phyloP scores from a whole-genome alignment of 495 filamentous ascomycete species.

The Penicillium salamii region DNA sequence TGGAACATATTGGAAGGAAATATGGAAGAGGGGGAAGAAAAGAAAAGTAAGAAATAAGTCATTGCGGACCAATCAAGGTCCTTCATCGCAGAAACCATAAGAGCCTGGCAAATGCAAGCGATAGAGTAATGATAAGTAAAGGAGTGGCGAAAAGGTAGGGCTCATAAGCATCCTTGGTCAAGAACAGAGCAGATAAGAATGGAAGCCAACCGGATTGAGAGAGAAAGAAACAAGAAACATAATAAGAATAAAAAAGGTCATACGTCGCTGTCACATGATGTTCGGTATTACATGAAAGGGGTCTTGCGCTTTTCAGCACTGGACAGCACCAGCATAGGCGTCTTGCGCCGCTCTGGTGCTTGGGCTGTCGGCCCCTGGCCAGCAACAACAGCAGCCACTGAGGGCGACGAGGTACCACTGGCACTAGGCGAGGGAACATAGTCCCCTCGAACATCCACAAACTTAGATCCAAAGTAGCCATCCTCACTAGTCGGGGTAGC shows the following conservation, averaged over 20 bases:
- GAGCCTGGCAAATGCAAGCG: slow-evolving; percentile 12
- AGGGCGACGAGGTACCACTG: slow-evolving; percentile 34
- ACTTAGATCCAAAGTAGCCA: slow-evolving; percentile 57
- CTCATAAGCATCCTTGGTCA: not conserved
- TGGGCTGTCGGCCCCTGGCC: slow-evolving; percentile 43
- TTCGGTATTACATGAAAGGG: slow-evolving; percentile 52
- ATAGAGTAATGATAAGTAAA: slow-evolving; percentile 14
- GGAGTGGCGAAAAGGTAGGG: slow-evolving; percentile 9
- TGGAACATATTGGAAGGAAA: slow-evolving; percentile 1
- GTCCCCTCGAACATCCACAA: slow-evolving; percentile 46
- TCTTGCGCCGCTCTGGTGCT: slow-evolving; percentile 68
- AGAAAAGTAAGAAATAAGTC: slow-evolving; percentile 18
- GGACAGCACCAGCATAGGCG: slow-evolving; percentile 80
- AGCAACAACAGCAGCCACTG: slow-evolving; percentile 47
- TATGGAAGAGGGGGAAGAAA: slow-evolving; percentile 10
- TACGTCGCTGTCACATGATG: slow-evolving; percentile 45
- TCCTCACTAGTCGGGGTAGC: slow-evolving; percentile 56
- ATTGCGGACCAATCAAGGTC: slow-evolving; percentile 24
- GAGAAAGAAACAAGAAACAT: slow-evolving; percentile 1
- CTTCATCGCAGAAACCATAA: slow-evolving; percentile 22
- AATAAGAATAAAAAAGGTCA: slow-evolving; percentile 17
- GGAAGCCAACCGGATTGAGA: slow-evolving; percentile 7
- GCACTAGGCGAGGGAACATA: slow-evolving; percentile 29
- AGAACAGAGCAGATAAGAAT: slow-evolving; percentile 1
- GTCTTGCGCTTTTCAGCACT: slow-evolving; percentile 91